Evolutionary conservation across 441 rosid genomes (phyloP).

Genomic region (Manihot esculenta): DNA sequence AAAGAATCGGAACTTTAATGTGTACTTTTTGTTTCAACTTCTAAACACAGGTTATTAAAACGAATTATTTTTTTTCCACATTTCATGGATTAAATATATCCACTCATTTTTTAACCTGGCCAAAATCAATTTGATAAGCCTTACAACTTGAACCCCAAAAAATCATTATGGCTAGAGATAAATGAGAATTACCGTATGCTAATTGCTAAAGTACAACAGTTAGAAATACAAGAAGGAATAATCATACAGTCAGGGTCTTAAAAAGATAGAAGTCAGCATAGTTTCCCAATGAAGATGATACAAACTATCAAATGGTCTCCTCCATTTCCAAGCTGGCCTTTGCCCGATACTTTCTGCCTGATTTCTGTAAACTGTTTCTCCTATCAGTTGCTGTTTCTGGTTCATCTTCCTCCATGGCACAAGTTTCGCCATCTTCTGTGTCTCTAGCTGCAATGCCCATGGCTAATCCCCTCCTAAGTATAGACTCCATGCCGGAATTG

Average conservation of each 20-base stretch:
- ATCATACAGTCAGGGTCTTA: neutral
- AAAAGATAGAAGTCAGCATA: neutral
- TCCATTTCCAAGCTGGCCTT: conserved; percentile 44
- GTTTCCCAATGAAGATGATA: neutral
- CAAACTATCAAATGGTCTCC: conserved; percentile 21
- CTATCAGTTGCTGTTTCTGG: conserved; percentile 33
- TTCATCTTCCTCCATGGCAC: conserved; percentile 85
- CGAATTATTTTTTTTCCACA: too few relatives aligned
- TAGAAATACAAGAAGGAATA: neutral
- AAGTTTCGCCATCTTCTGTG: conserved; percentile 36
- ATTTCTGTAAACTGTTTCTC: conserved; percentile 26
- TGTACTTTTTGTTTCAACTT: too few relatives aligned
- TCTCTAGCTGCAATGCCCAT: conserved; percentile 40
- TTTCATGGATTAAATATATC: too few relatives aligned
- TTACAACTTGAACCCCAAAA: too few relatives aligned
- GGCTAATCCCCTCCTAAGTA: conserved; percentile 33
- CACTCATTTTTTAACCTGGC: too few relatives aligned
- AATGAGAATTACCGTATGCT: too few relatives aligned
- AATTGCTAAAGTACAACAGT: neutral
- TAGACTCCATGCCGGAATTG: conserved; percentile 27
- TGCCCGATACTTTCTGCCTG: conserved; percentile 58
- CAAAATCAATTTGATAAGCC: too few relatives aligned
- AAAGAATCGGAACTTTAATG: too few relatives aligned
- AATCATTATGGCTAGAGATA: too few relatives aligned
- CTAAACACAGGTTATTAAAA: too few relatives aligned